Conservation (phyloP, 1,284 basidiomycete genomes). For the Athelia sp. region DNA sequence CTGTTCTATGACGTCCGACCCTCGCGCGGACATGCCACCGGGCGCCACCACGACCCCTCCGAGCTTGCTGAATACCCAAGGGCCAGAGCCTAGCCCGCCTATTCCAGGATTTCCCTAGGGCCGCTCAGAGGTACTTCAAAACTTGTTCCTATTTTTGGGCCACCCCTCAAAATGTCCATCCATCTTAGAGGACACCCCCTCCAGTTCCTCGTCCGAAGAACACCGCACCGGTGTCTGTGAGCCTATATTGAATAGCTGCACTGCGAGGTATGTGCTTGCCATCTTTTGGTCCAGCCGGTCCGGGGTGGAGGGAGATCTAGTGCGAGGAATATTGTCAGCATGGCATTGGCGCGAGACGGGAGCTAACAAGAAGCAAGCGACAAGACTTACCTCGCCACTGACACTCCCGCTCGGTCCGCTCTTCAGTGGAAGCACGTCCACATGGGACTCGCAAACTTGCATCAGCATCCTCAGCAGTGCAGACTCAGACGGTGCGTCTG, state of each 20-base stretch:
- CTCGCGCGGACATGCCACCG: too few relatives aligned
- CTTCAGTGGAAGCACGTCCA: background rate
- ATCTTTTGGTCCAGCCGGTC: conserved; percentile 21
- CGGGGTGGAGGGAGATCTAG: background rate
- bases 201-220: conserved; percentile 73
- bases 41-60: too few relatives aligned
- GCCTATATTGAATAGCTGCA: conserved; percentile 59
- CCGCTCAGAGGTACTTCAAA: too few relatives aligned
- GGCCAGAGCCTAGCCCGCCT: too few relatives aligned
- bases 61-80: too few relatives aligned
- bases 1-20: too few relatives aligned
- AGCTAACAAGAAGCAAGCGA: background rate
- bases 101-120: too few relatives aligned
- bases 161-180: too few relatives aligned
- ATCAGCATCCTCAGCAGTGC: background rate
- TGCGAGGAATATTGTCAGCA: background rate
- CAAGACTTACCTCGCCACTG: background rate
- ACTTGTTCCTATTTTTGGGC: too few relatives aligned
- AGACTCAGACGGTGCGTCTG: background rate
- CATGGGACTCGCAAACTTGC: background rate
- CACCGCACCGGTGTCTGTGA: conserved; percentile 55
- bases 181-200: conserved; percentile 54
- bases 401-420: background rate
- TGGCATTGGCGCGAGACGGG: background rate
- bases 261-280: conserved; percentile 43